Base-by-base conservation (phyloP, 1,284 basidiomycete genomes). In the Fistulinella staudtii region DNA sequence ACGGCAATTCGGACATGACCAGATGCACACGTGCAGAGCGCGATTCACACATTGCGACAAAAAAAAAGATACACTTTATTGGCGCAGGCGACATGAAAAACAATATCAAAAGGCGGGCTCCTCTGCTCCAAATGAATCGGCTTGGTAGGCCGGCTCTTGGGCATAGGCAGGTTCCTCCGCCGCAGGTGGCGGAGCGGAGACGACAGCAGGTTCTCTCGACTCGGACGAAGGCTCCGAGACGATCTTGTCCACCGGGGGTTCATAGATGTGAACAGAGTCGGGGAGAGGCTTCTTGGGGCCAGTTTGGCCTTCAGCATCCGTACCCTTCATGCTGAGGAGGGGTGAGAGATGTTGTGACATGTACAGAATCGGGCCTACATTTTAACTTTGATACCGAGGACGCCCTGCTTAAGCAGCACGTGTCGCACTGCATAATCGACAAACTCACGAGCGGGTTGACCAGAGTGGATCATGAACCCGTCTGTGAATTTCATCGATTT, bases 401-500 rank as follows among this genome's bases (percentile, higher is more conserved):
- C 96, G 86, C 96, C 96, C 73, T 99, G 96, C 66, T 93, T 89
- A 63, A 99, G 85, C 63, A 99, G 82, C 60, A 99, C 96, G 79
- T 99, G 96, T 60, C 96, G 85, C 64, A 98, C 94, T 52, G 96
- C 96, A 64, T 93, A 84, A 77, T 99, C 95, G 52, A 99, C 93
- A 63, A 95, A 99, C 71, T 99, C 96, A 52, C 85, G 77, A 46
- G 85, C 87, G 61, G 96, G 96, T 76, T 99, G 95, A 82, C 96
- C 96, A 56, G 96, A 98, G 85, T 99, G 96, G 71, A 99, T 95
- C 93, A 99, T 98, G 86, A 97, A 98, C 43, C 96, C 96, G 65
- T 99, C 96, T 67, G 94, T 97, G 79, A 99, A 99, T 76, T 99
- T 99, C 96, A 99, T 99, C 39, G 92, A 91, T 77, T 99, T 99